Evolutionary conservation across 805 yeast species (phyloP).

Genomic region (Candida patagonica): DNA sequence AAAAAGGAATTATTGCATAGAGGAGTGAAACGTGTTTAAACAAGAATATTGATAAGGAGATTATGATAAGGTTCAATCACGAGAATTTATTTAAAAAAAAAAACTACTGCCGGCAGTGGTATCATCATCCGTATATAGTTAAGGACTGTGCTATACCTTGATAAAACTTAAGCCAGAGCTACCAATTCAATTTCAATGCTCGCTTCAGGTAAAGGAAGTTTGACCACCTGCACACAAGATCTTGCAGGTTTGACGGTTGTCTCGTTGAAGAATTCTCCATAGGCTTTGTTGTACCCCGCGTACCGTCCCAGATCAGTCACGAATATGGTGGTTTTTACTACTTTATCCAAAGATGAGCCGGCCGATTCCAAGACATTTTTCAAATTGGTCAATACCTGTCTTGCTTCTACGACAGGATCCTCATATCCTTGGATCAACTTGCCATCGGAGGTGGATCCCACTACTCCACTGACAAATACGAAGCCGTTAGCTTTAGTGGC

Average conservation of each 20-base stretch:
- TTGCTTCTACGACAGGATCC: constrained; percentile 41
- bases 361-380: constrained; percentile 69
- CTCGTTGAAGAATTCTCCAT: constrained; percentile 37
- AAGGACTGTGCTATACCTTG: no score
- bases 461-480: constrained; percentile 89
- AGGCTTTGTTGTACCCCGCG: constrained; percentile 76
- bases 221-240: constrained; percentile 93
- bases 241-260: constrained; percentile 63
- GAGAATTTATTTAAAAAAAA: no score
- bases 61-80: no score
- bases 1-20: no score
- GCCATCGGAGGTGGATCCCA: constrained; percentile 74
- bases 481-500: constrained; percentile 89
- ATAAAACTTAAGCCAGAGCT: constrained; percentile 55
- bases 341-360: constrained; percentile 71
- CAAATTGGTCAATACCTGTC: constrained; percentile 33
- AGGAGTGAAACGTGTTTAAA: no score
- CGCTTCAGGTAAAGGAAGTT: constrained; percentile 71
- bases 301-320: constrained; percentile 86
- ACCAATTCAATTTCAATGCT: constrained; percentile 86
- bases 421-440: constrained; percentile 68
- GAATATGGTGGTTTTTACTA: constrained; percentile 83
- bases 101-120: no score
- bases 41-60: no score
- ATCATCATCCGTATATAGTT: no score